A percentile compares a stretch with the other conserved stretches of the same genome.
Evolutionary conservation across 2,329 filamentous ascomycete species (phyloP).

Genomic region (Calcarisporium arbuscula): DNA sequence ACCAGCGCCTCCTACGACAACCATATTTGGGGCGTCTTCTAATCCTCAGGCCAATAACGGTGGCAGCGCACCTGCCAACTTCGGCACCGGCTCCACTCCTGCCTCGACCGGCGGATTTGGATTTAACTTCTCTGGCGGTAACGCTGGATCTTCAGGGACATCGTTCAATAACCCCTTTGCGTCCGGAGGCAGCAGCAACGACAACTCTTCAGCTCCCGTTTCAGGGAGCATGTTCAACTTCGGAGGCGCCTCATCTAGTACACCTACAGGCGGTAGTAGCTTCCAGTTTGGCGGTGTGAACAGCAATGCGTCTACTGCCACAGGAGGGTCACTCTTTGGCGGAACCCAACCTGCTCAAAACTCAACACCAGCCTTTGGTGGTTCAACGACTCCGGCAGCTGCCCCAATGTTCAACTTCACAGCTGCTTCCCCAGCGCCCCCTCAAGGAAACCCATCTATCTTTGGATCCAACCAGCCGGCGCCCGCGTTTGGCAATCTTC

Average conservation of each 20-base stretch:
- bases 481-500: slow-evolving; percentile 29
- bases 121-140: slow-evolving; percentile 25
- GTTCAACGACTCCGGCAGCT: slow-evolving; percentile 19
- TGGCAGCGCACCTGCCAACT: slow-evolving; percentile 27
- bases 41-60: slow-evolving; percentile 16
- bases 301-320: slow-evolving; percentile 15
- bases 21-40: slow-evolving; percentile 28
- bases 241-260: slow-evolving; percentile 20
- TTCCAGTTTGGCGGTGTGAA: slow-evolving; percentile 33
- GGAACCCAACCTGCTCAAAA: slow-evolving; percentile 16
- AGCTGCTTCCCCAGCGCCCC: slow-evolving; percentile 21
- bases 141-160: slow-evolving; percentile 14
- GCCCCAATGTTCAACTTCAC: slow-evolving; percentile 34
- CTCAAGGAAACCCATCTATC: slow-evolving; percentile 18
- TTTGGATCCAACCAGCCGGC: slow-evolving; percentile 29
- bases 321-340: slow-evolving; percentile 18
- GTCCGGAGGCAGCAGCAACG: slow-evolving; percentile 19
- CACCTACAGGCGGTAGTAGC: slow-evolving; percentile 14
- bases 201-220: slow-evolving; percentile 15
- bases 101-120: slow-evolving; percentile 14
- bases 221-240: slow-evolving; percentile 32
- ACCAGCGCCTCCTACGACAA: slow-evolving; percentile 21
- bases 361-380: slow-evolving; percentile 24
- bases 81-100: slow-evolving; percentile 21
- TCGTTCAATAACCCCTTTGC: slow-evolving; percentile 37